Conservation (phyloP, 2,329 filamentous ascomycete genomes). For the Sporothrix protearum region DNA sequence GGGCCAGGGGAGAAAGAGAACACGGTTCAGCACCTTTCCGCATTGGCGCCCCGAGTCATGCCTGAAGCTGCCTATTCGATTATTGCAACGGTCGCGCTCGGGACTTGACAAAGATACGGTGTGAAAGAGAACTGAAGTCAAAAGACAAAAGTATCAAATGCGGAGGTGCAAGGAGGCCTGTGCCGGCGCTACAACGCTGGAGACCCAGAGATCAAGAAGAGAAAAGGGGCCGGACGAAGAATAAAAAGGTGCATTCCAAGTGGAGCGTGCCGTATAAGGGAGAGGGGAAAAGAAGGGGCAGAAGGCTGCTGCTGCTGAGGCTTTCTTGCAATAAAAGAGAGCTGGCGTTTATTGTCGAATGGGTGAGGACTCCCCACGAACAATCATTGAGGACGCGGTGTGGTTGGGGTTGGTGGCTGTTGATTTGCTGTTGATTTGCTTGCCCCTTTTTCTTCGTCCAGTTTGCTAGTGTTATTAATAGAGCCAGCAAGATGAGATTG, state of each 20-base stretch:
- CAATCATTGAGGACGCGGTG: neutral
- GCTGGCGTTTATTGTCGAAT: neutral
- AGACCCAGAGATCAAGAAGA: neutral
- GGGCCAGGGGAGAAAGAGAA: neutral
- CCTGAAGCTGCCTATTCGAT: neutral
- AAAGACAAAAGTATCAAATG: neutral
- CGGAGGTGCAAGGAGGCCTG: constrained; percentile 6
- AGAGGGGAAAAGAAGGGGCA: neutral
- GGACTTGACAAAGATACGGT: neutral
- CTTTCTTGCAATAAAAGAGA: neutral
- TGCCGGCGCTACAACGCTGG: neutral
- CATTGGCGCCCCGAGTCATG: constrained; percentile 9
- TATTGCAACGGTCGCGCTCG: constrained; percentile 8
- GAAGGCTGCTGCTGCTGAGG: neutral
- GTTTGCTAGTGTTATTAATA: neutral
- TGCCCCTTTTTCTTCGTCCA: neutral
- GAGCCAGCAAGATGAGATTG: constrained; percentile 10
- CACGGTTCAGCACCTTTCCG: neutral
- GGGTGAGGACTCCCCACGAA: neutral
- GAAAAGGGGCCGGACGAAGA: constrained; percentile 5
- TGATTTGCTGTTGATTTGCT: neutral
- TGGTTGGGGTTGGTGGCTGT: neutral
- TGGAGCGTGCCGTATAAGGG: constrained; percentile 15
- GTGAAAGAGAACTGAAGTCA: neutral
- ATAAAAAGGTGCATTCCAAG: constrained; percentile 13